Conservation (phyloP, 2,329 filamentous ascomycete species). For the Trichoderma brevicompactum region DNA sequence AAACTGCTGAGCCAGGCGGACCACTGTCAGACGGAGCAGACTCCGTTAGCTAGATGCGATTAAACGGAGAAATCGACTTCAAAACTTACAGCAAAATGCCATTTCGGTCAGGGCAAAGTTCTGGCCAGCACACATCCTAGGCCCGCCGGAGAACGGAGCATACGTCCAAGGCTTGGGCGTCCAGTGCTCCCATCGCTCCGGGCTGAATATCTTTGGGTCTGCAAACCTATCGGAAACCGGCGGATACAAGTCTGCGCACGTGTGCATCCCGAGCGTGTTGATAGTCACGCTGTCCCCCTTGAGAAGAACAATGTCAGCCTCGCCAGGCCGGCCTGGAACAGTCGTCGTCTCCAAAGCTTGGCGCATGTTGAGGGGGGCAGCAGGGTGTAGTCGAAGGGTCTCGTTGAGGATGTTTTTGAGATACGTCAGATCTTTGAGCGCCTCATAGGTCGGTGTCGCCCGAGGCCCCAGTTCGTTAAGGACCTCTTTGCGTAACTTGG, state of each 20-base stretch:
- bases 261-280: slow-evolving; percentile 57
- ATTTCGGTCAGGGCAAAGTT: slow-evolving; percentile 64
- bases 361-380: slow-evolving; percentile 78
- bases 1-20: slow-evolving; percentile 61
- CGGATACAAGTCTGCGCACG: slow-evolving; percentile 54
- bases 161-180: slow-evolving; percentile 58
- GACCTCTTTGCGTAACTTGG: slow-evolving; percentile 75
- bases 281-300: slow-evolving; percentile 54
- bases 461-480: slow-evolving; percentile 65
- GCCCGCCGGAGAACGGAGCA: slow-evolving; percentile 58
- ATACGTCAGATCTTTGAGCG: slow-evolving; percentile 88
- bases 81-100: slow-evolving; percentile 50
- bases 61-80: background rate
- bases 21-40: slow-evolving; percentile 38
- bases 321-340: slow-evolving; percentile 34
- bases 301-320: slow-evolving; percentile 49
- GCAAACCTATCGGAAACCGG: slow-evolving; percentile 45
- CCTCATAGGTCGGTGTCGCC: slow-evolving; percentile 70
- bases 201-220: slow-evolving; percentile 49
- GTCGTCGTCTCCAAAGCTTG: slow-evolving; percentile 31
- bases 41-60: background rate
- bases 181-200: slow-evolving; percentile 57
- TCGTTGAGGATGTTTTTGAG: slow-evolving; percentile 75
- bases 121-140: slow-evolving; percentile 60
- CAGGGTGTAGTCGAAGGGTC: slow-evolving; percentile 74